Evolutionary conservation across 352 stramenopile genomes (phyloP).

Genomic region (Globisporangium canariense): DNA sequence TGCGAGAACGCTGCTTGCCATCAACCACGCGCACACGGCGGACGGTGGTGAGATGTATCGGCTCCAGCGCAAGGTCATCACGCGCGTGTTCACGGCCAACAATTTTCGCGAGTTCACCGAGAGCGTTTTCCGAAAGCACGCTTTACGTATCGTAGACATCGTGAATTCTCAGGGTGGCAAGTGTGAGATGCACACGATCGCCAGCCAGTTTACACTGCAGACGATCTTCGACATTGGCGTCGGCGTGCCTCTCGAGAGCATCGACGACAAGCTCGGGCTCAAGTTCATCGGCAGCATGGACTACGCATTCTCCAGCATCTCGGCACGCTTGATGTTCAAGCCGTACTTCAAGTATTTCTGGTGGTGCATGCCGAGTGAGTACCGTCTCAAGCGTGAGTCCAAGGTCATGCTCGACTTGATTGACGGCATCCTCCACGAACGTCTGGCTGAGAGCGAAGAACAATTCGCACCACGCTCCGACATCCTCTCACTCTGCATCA

Average conservation of each 20-base stretch:
- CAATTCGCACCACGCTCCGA: too few relatives aligned
- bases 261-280: conserved; percentile 25
- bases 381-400: too few relatives aligned
- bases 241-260: conserved; percentile 30
- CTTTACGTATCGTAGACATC: conserved; percentile 30
- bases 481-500: too few relatives aligned
- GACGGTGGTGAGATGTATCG: conserved; percentile 57
- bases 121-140: conserved; percentile 36
- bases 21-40: conserved; percentile 49
- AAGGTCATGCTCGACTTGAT: too few relatives aligned
- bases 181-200: conserved; percentile 49
- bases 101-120: conserved; percentile 51
- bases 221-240: conserved; percentile 60
- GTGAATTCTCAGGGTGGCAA: conserved; percentile 9
- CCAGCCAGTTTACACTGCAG: conserved; percentile 42
- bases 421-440: too few relatives aligned
- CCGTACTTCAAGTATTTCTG: conserved; percentile 35
- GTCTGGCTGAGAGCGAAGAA: too few relatives aligned
- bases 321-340: conserved; percentile 41
- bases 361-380: too few relatives aligned
- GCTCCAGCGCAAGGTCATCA: conserved; percentile 74
- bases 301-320: conserved; percentile 44
- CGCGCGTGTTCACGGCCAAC: conserved; percentile 79
- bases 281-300: conserved; percentile 46
- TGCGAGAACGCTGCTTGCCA: conserved; percentile 58